Conservation (phyloP, 371 early-diverging fungal species). For the Mucor plumbeus region DNA sequence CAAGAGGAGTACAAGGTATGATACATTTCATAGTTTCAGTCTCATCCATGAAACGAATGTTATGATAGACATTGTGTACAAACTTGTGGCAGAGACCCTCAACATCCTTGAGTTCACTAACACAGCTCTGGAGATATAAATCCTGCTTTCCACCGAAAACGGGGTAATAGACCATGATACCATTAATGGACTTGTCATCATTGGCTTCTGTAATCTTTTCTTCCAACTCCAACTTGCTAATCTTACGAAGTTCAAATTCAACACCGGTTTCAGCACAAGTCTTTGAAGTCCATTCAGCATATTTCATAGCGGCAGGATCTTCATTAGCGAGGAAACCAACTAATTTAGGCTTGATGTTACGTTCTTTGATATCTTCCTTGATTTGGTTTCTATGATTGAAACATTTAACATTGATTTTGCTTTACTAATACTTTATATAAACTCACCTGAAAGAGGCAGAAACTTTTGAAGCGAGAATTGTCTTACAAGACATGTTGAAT, state of each 20-base stretch:
- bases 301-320: conserved; percentile 89
- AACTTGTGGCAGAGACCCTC: conserved; percentile 95
- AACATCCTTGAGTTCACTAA: conserved; percentile 90
- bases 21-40: conserved; percentile 88
- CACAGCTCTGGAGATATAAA: conserved; percentile 90
- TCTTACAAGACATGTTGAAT: conserved; percentile 55
- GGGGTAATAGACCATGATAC: conserved; percentile 96
- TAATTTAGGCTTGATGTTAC: conserved; percentile 78
- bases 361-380: conserved; percentile 73
- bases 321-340: conserved; percentile 96
- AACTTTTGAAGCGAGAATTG: conserved; percentile 64
- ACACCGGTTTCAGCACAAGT: conserved; percentile 92
- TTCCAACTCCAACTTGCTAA: conserved; percentile 84
- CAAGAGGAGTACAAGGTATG: conserved; percentile 95
- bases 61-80: conserved; percentile 94
- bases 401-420: not conserved
- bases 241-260: conserved; percentile 87
- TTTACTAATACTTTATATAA: not conserved
- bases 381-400: conserved; percentile 74
- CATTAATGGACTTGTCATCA: conserved; percentile 80
- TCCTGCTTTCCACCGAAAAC: conserved; percentile 95
- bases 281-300: conserved; percentile 91
- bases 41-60: conserved; percentile 89
- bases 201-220: conserved; percentile 88
- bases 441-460: conserved; percentile 67